Conservation (phyloP, 2,329 filamentous ascomycete genomes). For the Metarhizium robertsii region DNA sequence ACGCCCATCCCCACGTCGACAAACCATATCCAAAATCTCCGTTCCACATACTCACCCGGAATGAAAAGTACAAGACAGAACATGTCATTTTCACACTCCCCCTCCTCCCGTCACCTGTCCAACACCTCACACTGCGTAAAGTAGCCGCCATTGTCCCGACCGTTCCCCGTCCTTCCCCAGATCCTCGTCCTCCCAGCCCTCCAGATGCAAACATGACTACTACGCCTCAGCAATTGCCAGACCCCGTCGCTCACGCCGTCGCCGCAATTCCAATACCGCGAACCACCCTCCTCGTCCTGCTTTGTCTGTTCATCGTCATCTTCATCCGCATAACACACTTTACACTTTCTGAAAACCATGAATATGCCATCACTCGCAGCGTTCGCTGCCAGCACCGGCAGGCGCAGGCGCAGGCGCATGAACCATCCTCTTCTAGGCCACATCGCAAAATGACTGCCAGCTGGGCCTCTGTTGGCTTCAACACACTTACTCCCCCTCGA, state of each 20-base stretch:
- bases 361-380: background rate
- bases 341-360: background rate
- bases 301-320: constrained; percentile 1
- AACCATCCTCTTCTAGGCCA: background rate
- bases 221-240: background rate
- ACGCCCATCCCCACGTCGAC: background rate
- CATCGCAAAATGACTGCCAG: background rate
- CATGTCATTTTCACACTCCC: background rate
- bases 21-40: too few species aligned
- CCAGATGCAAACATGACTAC: background rate
- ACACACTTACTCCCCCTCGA: background rate
- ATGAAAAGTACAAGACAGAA: background rate
- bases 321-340: constrained; percentile 3
- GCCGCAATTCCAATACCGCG: background rate
- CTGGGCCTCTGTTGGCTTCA: background rate
- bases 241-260: background rate
- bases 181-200: too few species aligned
- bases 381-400: background rate
- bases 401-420: background rate
- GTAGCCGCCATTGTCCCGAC: too few species aligned
- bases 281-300: background rate
- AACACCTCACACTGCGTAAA: background rate
- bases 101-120: background rate
- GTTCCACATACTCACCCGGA: background rate
- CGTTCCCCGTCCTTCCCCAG: too few species aligned